Evolutionary conservation across 1,284 basidiomycete genomes (phyloP).

Genomic region (Hypsizygus ulmarius): DNA sequence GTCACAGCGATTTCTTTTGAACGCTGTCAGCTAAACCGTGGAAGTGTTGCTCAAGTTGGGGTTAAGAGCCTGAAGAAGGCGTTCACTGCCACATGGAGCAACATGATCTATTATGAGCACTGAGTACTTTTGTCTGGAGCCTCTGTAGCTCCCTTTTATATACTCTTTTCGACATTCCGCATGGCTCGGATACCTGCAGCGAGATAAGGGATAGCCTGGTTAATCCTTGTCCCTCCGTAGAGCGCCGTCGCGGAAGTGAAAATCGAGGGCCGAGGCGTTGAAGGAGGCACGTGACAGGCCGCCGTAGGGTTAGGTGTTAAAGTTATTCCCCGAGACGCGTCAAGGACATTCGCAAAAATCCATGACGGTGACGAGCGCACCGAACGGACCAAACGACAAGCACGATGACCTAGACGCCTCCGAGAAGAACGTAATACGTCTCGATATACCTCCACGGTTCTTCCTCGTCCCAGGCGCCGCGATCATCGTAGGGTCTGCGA

Average conservation of each 20-base stretch:
- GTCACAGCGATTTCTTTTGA: no score
- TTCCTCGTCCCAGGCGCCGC: conserved; percentile 55
- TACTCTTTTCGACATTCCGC: conserved; percentile 1
- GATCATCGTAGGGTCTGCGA: conserved; percentile 56
- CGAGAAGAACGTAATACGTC: conserved; percentile 23
- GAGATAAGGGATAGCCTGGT: neutral
- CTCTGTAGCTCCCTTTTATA: neutral
- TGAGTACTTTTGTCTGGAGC: no score
- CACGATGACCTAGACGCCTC: conserved; percentile 20
- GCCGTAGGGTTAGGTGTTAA: conserved; percentile 2
- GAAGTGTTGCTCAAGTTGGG: no score
- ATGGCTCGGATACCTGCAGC: conserved; percentile 7
- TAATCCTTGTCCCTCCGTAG: no score
- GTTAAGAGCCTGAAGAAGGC: no score
- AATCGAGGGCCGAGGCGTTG: no score
- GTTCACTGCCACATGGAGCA: no score
- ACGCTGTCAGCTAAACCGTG: no score
- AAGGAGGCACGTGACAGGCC: conserved; percentile 7
- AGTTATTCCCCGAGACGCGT: neutral
- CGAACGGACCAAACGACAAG: conserved; percentile 1
- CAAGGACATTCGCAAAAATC: conserved; percentile 6
- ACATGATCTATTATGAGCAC: no score
- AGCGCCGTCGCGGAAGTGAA: no score
- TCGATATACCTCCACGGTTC: conserved; percentile 38
- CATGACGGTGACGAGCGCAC: conserved; percentile 14